Evolutionary conservation across 176 grass and related monocot species (phyloP), one percentile per base, ranked within the genome.

Genomic region (Hordeum marinum): DNA sequence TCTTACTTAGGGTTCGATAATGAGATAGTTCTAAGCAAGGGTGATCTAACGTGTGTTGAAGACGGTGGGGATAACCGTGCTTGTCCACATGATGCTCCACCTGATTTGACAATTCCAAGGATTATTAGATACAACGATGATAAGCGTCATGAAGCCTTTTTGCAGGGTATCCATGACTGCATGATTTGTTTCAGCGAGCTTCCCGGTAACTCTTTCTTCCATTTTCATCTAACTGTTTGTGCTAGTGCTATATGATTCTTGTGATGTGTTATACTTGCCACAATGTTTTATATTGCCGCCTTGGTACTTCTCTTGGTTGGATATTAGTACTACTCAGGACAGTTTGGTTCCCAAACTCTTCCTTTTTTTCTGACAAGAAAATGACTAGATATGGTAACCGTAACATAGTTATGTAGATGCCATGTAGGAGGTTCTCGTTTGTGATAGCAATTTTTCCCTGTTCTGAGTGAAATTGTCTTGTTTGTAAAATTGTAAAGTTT

Each of bases 101-200:
- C 87, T 23, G 93, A 92, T 85, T 63, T 80, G 57, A 67, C 85
- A 74, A 94, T 94, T 92, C 88, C 93, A n/a, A 90, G 82, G 68
- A 83, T 94, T 76, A 94, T 88, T 46, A 90, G 82, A 85, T 92
- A 83, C 59, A 88, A 92, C 68, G 80, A 90, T 26, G 81, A 81
- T 37, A 90, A 78, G 65, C 35, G 72, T 13, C 90, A 86, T 78
- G 87, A 94, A 90, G 85, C 85, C 64, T 92, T 94, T 80, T 91
- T 94, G 46, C 61, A 77, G 64, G 88, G 84, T 80, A 74, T 92
- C 34, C 90, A 92, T 78, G 75, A 88, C 63, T 94, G 93, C 66
- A 80, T 85, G 86, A 92, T 94, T 76, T 94, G 93, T 89, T 90
- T 94, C 58, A 88, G 60, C 78, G 70, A 92, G 54, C 68, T 18